Evolutionary conservation across 2,329 filamentous ascomycete genomes (phyloP).

Genomic region (Massarina eburnea): DNA sequence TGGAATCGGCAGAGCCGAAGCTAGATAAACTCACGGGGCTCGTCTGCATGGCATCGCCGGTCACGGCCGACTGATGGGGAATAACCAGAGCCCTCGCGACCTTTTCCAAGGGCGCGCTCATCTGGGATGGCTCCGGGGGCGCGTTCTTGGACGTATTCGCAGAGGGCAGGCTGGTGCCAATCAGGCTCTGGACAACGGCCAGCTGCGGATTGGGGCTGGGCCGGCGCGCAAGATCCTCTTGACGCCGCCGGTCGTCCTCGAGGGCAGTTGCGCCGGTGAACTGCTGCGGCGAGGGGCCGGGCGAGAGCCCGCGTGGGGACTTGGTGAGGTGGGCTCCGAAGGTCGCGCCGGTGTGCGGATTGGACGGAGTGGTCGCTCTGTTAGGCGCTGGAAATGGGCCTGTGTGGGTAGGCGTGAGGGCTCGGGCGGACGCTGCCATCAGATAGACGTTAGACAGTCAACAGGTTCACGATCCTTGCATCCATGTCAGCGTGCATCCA

Average conservation of each 20-base stretch:
- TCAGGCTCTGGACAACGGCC: slow-evolving; percentile 48
- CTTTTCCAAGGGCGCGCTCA: slow-evolving; percentile 53
- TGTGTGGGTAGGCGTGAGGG: slow-evolving; percentile 46
- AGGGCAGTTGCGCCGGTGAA: slow-evolving; percentile 53
- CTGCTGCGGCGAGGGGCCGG: slow-evolving; percentile 43
- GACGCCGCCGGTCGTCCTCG: slow-evolving; percentile 50
- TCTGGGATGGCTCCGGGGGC: slow-evolving; percentile 45
- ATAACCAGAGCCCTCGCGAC: slow-evolving; percentile 53
- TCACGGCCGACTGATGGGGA: slow-evolving; percentile 44
- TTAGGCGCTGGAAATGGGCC: slow-evolving; percentile 45
- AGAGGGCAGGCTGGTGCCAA: slow-evolving; percentile 38
- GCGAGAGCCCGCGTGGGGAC: slow-evolving; percentile 45
- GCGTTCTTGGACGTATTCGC: slow-evolving; percentile 48
- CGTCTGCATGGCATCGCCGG: slow-evolving; percentile 51
- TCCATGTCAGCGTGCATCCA: slow-evolving; percentile 13
- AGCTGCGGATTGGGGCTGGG: slow-evolving; percentile 53
- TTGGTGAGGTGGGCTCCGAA: slow-evolving; percentile 46
- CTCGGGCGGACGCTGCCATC: slow-evolving; percentile 50
- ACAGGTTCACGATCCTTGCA: slow-evolving; percentile 8
- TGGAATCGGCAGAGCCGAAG: slow-evolving; percentile 55
- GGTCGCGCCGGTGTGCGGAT: slow-evolving; percentile 30
- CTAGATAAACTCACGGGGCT: slow-evolving; percentile 57
- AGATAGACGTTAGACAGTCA: slow-evolving; percentile 10
- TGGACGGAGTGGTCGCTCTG: slow-evolving; percentile 42
- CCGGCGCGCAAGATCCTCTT: slow-evolving; percentile 45